Percentiles rank a stretch among this genome's conserved stretches.
phyloP scores from a whole-genome alignment of 495 filamentous ascomycete species.

The Elasticomyces elasticus region DNA sequence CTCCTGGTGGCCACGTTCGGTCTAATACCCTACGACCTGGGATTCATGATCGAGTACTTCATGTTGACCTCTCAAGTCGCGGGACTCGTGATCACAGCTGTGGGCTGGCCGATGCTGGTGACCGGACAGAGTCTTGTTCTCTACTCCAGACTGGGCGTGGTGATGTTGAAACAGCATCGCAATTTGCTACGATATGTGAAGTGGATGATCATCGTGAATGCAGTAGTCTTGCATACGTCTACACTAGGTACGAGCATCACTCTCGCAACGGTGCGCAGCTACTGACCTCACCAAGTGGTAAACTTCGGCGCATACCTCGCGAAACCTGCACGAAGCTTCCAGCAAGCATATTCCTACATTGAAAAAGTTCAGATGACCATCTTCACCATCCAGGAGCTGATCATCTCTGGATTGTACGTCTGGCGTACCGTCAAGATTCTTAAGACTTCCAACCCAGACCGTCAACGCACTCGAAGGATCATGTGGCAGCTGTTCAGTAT shows the following conservation, averaged over 20 bases:
- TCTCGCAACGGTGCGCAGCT: neutral
- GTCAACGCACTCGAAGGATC: constrained; percentile 38
- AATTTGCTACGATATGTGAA: constrained; percentile 43
- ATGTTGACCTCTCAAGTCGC: constrained; percentile 23
- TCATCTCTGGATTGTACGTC: constrained; percentile 54
- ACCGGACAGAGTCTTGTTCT: constrained; percentile 57
- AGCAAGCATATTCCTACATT: constrained; percentile 44
- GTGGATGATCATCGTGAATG: constrained; percentile 50
- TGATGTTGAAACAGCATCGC: constrained; percentile 37
- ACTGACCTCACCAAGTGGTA: neutral
- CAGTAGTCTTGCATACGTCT: constrained; percentile 44
- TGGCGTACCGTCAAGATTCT: constrained; percentile 44
- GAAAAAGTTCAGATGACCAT: constrained; percentile 56
- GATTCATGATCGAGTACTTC: constrained; percentile 54
- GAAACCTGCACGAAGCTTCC: constrained; percentile 7
- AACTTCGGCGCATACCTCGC: constrained; percentile 42
- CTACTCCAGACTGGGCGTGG: constrained; percentile 57
- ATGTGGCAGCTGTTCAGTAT: constrained; percentile 50
- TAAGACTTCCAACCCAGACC: constrained; percentile 35
- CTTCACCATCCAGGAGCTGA: constrained; percentile 52
- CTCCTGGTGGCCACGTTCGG: constrained; percentile 39
- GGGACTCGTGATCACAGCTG: constrained; percentile 25
- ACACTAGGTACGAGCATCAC: constrained; percentile 28
- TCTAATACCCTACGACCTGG: constrained; percentile 47
- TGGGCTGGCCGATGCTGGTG: constrained; percentile 57